Percentiles rank a stretch among this genome's conserved stretches.
These are phyloP conservation scores for Penicillium vulpinum DNA, from an alignment of 2,329 filamentous ascomycete genomes.

Conservation along the genomic window DNA sequence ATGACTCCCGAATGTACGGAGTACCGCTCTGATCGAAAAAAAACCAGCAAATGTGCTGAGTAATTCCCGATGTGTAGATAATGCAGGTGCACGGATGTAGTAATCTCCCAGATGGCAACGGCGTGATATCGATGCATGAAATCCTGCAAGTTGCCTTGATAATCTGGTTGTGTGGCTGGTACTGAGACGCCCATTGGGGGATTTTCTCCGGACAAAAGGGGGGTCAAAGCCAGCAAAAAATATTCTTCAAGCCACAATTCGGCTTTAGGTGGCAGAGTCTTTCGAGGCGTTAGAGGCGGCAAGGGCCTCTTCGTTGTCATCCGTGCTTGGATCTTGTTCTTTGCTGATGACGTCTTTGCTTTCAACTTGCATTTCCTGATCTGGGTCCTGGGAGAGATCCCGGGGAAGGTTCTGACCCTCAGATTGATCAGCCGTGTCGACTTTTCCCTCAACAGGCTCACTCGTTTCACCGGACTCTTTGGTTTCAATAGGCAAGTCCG, in stretches of 20 bases:
- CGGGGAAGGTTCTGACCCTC: neutral
- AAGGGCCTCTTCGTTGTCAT: conserved; percentile 7
- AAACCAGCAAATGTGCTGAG: neutral
- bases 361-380: conserved; percentile 4
- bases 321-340: neutral
- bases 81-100: conserved; percentile 5
- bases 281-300: conserved; percentile 13
- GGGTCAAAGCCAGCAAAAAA: conserved; percentile 12
- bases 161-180: conserved; percentile 16
- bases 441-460: neutral
- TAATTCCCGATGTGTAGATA: neutral
- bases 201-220: conserved; percentile 18
- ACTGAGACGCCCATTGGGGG: conserved; percentile 16
- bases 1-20: neutral
- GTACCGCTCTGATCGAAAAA: neutral
- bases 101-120: conserved; percentile 1
- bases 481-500: neutral
- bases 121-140: conserved; percentile 14
- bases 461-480: neutral
- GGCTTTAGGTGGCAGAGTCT: conserved; percentile 15
- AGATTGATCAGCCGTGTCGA: neutral
- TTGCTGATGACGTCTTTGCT: conserved; percentile 11
- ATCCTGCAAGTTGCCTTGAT: conserved; percentile 12
- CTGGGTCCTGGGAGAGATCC: neutral
- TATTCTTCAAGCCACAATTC: conserved; percentile 7